Percentiles rank a stretch among this genome's conserved stretches.
These are phyloP conservation scores for Chrysoporthe cubensis DNA, from an alignment of 2,329 filamentous ascomycete genomes.

Conservation along the genomic window DNA sequence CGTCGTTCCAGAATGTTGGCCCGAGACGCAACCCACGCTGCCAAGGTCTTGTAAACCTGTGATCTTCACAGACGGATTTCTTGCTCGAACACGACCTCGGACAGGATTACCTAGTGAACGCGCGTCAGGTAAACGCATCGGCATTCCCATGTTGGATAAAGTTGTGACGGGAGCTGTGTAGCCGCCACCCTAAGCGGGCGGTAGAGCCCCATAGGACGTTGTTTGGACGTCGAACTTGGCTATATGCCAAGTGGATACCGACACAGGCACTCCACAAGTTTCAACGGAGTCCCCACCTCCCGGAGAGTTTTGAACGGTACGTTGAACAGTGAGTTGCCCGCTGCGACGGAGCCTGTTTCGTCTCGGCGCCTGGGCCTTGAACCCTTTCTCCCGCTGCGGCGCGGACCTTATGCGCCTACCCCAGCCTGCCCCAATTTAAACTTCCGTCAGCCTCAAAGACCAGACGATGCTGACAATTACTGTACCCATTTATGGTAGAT, in stretches of 20 bases:
- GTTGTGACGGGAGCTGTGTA: neutral
- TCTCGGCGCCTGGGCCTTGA: conserved; percentile 16
- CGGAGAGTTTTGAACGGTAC: conserved; percentile 18
- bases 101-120: conserved; percentile 12
- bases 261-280: conserved; percentile 9
- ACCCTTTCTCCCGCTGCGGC: neutral
- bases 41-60: conserved; percentile 18
- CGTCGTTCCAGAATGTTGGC: conserved; percentile 7
- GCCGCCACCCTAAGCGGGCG: neutral
- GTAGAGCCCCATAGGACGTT: neutral
- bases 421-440: conserved; percentile 8
- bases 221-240: neutral
- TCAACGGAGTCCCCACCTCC: conserved; percentile 19
- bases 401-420: conserved; percentile 3
- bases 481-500: conserved; percentile 1
- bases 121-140: neutral
- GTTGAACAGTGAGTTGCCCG: conserved; percentile 14
- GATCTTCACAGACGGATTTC: conserved; percentile 9
- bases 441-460: conserved; percentile 20
- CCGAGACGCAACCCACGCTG: conserved; percentile 14
- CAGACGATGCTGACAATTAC: conserved; percentile 21
- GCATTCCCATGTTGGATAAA: neutral
- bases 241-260: neutral
- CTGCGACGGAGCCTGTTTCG: conserved; percentile 28
- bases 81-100: conserved; percentile 11